Percentiles rank a stretch among this genome's conserved stretches.
phyloP scores from a whole-genome alignment of 768 basidiomycete species.

The Mrakia frigida region DNA sequence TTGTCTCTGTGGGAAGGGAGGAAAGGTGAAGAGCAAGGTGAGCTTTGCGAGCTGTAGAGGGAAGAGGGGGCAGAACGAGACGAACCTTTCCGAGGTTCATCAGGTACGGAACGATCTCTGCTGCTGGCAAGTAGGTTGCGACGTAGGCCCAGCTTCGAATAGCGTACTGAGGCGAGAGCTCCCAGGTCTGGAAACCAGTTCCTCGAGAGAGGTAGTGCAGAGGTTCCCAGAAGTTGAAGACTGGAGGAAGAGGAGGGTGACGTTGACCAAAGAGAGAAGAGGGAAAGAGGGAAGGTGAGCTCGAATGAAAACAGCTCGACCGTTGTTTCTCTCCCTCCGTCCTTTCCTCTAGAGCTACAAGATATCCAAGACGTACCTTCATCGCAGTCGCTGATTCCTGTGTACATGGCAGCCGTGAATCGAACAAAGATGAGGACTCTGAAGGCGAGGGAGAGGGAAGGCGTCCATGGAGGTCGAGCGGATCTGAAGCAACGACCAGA shows the following conservation, averaged over 20 bases:
- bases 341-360: background rate
- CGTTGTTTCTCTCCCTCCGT: background rate
- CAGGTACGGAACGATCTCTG: constrained; percentile 48
- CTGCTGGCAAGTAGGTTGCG: constrained; percentile 65
- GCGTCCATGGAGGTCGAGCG: constrained; percentile 64
- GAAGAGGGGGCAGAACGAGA: background rate
- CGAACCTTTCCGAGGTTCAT: constrained; percentile 63
- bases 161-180: constrained; percentile 82
- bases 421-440: constrained; percentile 76
- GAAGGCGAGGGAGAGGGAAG: constrained; percentile 75
- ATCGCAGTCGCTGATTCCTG: constrained; percentile 90
- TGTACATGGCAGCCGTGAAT: constrained; percentile 84
- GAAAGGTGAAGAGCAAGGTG: background rate
- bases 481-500: constrained; percentile 9
- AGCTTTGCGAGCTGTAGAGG: background rate
- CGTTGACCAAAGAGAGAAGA: constrained; percentile 19
- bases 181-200: constrained; percentile 96
- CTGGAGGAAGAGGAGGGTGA: constrained; percentile 48
- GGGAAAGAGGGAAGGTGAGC: constrained; percentile 7
- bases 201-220: constrained; percentile 83
- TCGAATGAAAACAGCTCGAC: background rate
- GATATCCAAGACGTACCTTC: constrained; percentile 61
- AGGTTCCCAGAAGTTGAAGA: constrained; percentile 99
- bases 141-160: constrained; percentile 94
- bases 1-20: constrained; percentile 55